Evolutionary conservation across 805 yeast species (phyloP), one percentile per base, ranked within the genome.

Genomic region (Myxozyma vanderwaltii): DNA sequence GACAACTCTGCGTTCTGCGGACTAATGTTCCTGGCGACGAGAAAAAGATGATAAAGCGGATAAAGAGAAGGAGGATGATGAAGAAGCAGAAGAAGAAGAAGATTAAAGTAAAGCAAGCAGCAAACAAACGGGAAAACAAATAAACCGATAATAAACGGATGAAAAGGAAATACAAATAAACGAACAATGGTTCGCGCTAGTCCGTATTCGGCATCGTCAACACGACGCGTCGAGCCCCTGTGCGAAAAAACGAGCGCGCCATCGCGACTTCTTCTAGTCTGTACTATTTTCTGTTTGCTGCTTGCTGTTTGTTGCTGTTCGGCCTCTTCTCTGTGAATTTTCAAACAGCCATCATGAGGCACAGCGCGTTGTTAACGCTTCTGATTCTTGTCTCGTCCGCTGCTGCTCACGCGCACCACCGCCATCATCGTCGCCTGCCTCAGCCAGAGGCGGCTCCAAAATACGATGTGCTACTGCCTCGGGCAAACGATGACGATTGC

Each of bases 401-500:
- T 15, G 41, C 60, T 41, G 29, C 44, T 38, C 57, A 51, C 35
- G 41, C 51, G 17, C 56, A 51, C 51, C 61, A 52, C 53, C 59
- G 59, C 33, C 61, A 57, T 27, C 56, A 39, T 23, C 60, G 56
- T 44, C 57, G 54, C 17, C 41, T 15, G 7, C 43, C 33, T 10
- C 17, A 27, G 4, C 17, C 44, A 4, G 27, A 19, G 38, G 36
- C 45, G 7, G 50, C 56, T 4, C 47, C 49, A 8, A 27, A 24
- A 3, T 52, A 36, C 35, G 55, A 36, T 13, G 13, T 26, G 33
- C 53, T 46, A 8, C 49, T 19, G 41, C 46, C 35, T 6, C 51
- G 41, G 19, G 41, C 43, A 15, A 15, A 13, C n/a, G 50, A 45
- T 3, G 17, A 38, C 8, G 56, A 39, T 24, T 52, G 56, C 43